Base-by-base conservation (phyloP, 352 stramenopile genomes). In the Blastocystis sp. region DNA sequence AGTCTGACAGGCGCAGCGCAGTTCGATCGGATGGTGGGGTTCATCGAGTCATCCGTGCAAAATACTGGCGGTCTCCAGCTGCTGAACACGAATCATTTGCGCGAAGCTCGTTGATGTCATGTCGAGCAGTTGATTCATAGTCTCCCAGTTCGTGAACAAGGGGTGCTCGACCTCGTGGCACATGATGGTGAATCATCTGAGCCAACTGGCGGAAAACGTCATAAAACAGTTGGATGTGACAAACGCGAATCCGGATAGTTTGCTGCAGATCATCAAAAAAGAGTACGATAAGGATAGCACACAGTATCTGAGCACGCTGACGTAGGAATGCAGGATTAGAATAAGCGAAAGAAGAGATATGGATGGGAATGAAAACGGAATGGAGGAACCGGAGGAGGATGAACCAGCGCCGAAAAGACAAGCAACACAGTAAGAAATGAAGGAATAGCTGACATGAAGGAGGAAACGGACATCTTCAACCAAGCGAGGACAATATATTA, bases 71-170 rank as follows among this genome's bases (percentile, higher is more conserved):
- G 70, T 30, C 39, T 81, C 45, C 34, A 63, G 55, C 26, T 81
- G 8, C n/a, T 81, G 20, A 81, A 65, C 45, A 37, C 24, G 9
- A 41, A 26, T n/a, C 70, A 81, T 63, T 65, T 81, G 70, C 50
- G 24, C 16, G 70, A 81, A 13, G 24, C 70, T 43, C 65, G 70
- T 81, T 68, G 20, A n/a, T 50, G 34, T 9, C 7, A n/a, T 3
- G 4, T 26, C 45, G n/a, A 1, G 18, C 6, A 43, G 16, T 50
- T 26, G 13, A 26, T 34, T 16, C 20, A 3, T 47, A 81, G 70
- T 81, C 45, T 81, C 70, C 4, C 70, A 81, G 55, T 81, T 47
- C 45, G 70, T 81, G 70, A 81, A 81, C 65, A 81, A 81, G 50
- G 41, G 70, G 26, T 81, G 70, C 4, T 81, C 70, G 3, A 63